Evolutionary conservation across 1,139 yeast species (phyloP), one percentile per base, ranked within the genome.

Genomic region (Lodderomyces theae): DNA sequence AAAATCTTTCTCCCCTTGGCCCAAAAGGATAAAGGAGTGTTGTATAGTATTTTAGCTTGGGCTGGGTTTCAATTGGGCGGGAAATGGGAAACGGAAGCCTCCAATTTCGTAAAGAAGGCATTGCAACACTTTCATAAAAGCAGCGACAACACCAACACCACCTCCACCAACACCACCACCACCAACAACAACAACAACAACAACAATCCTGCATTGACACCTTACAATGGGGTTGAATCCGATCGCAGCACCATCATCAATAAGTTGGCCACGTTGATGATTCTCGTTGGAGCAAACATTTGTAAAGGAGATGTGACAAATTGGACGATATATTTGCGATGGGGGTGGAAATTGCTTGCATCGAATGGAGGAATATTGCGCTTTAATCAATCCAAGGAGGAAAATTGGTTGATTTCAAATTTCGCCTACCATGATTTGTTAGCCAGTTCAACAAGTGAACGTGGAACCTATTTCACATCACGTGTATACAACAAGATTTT

Each of bases 1-100:
- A 79, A 79, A 32, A 81, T 85, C n/a, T 86, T 86, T 56, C 63
- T 86, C 31, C 92, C 94, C 1, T 76, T 86, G 73, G 92, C 95
- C 0, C 80, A 81, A 42, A 66, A 69, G 41, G 86, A 84, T 51
- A 67, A 69, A 32, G 86, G 90, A 1, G 86, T 85, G 2, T 61
- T 86, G 38, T 80, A 80, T 56, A 80, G 85, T 2, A 69, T 86
- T 6, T 61, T 86, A 38, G 88, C 92, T 0, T 86, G 94, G 92
- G 77, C 92, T 1, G 87, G 87, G 0, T 79, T 79, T 56, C 82
- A 80, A 56, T 57, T 77, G 42, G 83, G 80, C 2, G 69, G 73
- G 3, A 62, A 63, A 24, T 68, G 75, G 66, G 54, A 57, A 13
- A 59, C 54, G 8, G 75, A 72, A 43, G 82, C 80, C 6, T 52